Evolutionary conservation across 1,284 basidiomycete species (phyloP).

Genomic region (Takashimella koratensis): DNA sequence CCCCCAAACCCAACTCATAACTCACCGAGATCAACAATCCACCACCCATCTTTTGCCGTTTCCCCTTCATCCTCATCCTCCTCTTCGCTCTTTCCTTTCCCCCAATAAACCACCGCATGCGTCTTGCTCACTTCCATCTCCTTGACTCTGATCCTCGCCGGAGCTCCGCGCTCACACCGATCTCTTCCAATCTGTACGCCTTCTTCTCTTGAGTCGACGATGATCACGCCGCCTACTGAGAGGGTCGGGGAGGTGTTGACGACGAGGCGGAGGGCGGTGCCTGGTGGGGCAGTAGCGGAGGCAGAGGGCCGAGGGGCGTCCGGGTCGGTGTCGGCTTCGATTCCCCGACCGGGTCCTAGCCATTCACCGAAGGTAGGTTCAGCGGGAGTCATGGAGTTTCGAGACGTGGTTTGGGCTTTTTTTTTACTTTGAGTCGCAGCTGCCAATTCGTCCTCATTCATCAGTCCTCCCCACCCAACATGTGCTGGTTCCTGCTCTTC

Average conservation of each 20-base stretch:
- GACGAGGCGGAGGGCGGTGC: slow-evolving; percentile 41
- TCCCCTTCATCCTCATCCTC: slow-evolving; percentile 17
- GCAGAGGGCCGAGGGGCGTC: background rate
- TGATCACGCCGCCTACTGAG: slow-evolving; percentile 22
- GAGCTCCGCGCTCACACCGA: slow-evolving; percentile 27
- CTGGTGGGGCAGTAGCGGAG: slow-evolving; percentile 7
- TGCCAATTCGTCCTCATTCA: slow-evolving; percentile 37
- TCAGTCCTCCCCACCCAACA: slow-evolving; percentile 45
- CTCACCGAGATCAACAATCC: slow-evolving; percentile 44
- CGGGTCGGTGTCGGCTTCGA: slow-evolving; percentile 15
- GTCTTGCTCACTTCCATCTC: slow-evolving; percentile 49
- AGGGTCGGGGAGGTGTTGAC: slow-evolving; percentile 27
- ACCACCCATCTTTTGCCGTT: too few species aligned
- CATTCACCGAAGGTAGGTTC: too few species aligned
- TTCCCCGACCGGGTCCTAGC: too few species aligned
- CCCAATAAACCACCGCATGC: slow-evolving; percentile 43
- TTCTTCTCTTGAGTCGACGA: slow-evolving; percentile 42
- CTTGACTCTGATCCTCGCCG: slow-evolving; percentile 36
- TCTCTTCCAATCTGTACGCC: slow-evolving; percentile 45
- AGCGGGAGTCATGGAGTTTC: too few species aligned
- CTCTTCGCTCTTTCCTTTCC: slow-evolving; percentile 4
- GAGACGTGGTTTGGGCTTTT: too few species aligned
- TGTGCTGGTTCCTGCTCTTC: slow-evolving; percentile 37
- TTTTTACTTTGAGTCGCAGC: background rate
- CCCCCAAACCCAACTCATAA: too few species aligned